Percentiles rank a stretch among this genome's conserved stretches.
These are phyloP conservation scores for Colletotrichum cereale DNA, from an alignment of 2,329 filamentous ascomycete species.

Conservation along the genomic window DNA sequence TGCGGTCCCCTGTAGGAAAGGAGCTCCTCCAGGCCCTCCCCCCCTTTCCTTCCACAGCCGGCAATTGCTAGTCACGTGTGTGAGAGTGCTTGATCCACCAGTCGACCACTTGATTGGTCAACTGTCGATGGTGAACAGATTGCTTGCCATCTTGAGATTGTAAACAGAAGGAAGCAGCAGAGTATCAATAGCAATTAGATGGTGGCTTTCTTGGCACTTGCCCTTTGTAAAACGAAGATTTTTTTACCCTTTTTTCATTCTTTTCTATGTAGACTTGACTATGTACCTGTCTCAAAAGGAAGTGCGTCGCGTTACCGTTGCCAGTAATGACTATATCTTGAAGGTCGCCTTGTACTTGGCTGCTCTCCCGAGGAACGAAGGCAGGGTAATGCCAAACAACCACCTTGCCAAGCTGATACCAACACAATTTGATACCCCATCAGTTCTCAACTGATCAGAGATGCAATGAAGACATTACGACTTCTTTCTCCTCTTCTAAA, in stretches of 20 bases:
- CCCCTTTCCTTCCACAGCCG: neutral
- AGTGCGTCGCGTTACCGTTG: neutral
- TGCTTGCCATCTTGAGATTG: neutral
- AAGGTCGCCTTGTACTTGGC: neutral
- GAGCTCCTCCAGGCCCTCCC: neutral
- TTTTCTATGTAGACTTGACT: neutral
- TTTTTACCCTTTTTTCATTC: neutral
- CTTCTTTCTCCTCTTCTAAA: neutral
- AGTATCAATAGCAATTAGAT: neutral
- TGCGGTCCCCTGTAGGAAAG: neutral
- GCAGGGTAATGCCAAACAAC: neutral
- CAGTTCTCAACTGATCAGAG: neutral
- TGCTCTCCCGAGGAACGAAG: neutral
- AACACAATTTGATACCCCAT: no score
- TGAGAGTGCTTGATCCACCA: rapidly evolving
- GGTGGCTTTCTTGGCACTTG: neutral
- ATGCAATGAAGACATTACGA: neutral
- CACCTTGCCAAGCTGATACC: neutral
- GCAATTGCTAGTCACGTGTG: neutral
- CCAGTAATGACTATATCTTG: no score
- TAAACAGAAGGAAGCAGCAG: neutral
- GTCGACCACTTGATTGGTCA: neutral
- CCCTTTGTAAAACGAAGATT: rapidly evolving
- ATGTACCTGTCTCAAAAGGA: neutral
- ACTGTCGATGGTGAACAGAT: no score